Conservation (phyloP, 1,284 basidiomycete species). For the Leccinum pachyderme region DNA sequence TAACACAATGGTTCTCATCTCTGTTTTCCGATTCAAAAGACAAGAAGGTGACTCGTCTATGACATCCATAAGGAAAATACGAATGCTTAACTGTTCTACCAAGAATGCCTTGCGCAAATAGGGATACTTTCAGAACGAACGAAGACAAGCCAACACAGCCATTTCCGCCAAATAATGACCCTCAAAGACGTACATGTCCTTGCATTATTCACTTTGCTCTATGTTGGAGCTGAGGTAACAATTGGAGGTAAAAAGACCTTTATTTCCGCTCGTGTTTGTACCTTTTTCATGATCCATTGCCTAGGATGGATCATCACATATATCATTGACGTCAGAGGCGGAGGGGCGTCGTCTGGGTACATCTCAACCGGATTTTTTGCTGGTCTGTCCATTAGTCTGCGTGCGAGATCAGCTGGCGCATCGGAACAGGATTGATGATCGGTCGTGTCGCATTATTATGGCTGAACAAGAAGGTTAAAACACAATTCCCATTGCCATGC, state of each 20-base stretch:
- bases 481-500: background rate
- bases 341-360: conserved; percentile 47
- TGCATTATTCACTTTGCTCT: conserved; percentile 50
- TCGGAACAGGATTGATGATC: conserved; percentile 23
- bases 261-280: background rate
- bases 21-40: conserved; percentile 51
- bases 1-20: conserved; percentile 42
- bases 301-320: conserved; percentile 50
- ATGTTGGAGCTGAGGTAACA: conserved; percentile 58
- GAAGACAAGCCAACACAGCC: conserved; percentile 31
- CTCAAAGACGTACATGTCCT: conserved; percentile 48
- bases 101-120: conserved; percentile 30
- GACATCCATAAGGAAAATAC: background rate
- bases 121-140: conserved; percentile 30
- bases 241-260: conserved; percentile 39
- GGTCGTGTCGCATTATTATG: conserved; percentile 27
- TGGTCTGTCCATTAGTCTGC: conserved; percentile 26
- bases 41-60: conserved; percentile 44
- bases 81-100: background rate
- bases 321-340: conserved; percentile 41
- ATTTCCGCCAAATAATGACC: conserved; percentile 49
- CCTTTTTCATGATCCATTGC: background rate
- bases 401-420: background rate
- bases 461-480: conserved; percentile 25
- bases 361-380: conserved; percentile 49